Evolutionary conservation across 2,329 filamentous ascomycete genomes (phyloP).

Genomic region (Xylariaceae sp.): DNA sequence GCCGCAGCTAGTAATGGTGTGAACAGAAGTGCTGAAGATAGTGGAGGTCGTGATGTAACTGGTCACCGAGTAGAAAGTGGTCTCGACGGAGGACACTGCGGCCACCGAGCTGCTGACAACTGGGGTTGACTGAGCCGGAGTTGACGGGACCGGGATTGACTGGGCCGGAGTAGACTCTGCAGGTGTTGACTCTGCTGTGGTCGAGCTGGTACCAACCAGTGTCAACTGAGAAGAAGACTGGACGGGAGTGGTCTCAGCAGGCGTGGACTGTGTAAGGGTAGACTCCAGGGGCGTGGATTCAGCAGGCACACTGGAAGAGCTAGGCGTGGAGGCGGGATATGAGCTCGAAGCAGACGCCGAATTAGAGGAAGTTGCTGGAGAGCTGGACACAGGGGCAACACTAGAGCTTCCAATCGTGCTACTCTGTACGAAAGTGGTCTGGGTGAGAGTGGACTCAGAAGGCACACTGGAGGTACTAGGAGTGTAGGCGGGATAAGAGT

Average conservation of each 20-base stretch:
- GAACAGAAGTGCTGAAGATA: slow-evolving; percentile 45
- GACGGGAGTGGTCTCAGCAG: slow-evolving; percentile 6
- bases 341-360: slow-evolving; percentile 12
- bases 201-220: slow-evolving; percentile 5
- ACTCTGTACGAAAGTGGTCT: slow-evolving; percentile 12
- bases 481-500: slow-evolving; percentile 14
- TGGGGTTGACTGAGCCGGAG: slow-evolving; percentile 8
- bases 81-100: slow-evolving; percentile 21
- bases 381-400: slow-evolving; percentile 6
- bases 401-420: slow-evolving; percentile 10
- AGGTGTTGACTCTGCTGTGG: slow-evolving; percentile 6
- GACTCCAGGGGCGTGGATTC: slow-evolving; percentile 12
- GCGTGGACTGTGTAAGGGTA: slow-evolving; percentile 11
- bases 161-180: slow-evolving; percentile 20
- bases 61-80: slow-evolving; percentile 25
- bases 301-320: slow-evolving; percentile 15
- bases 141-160: slow-evolving; percentile 16
- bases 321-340: slow-evolving; percentile 14
- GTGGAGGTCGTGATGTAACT: slow-evolving; percentile 45
- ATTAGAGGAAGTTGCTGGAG: slow-evolving; percentile 4
- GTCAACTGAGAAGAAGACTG: slow-evolving; percentile 8
- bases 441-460: slow-evolving; percentile 8
- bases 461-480: slow-evolving; percentile 17
- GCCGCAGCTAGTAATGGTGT: slow-evolving; percentile 49
- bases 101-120: slow-evolving; percentile 18